A percentile compares a stretch with the other conserved stretches of the same genome.
Evolutionary conservation across 1,139 yeast species (phyloP).

Genomic region (Kazachstania sp.): DNA sequence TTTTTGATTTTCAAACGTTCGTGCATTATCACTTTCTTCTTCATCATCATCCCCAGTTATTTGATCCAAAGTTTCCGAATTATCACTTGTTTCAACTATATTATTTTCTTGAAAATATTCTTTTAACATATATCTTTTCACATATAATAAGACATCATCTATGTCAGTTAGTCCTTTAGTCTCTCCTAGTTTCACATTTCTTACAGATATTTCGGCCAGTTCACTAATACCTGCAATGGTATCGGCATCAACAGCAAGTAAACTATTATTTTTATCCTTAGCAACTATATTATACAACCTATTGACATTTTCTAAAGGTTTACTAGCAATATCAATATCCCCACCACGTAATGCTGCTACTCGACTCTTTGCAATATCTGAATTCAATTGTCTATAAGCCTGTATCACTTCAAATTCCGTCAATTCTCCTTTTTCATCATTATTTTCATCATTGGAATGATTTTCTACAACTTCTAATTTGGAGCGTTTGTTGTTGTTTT

Average conservation of each 20-base stretch:
- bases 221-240: slow-evolving; percentile 38
- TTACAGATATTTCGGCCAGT: slow-evolving; percentile 46
- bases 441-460: not conserved
- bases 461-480: not conserved
- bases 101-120: slow-evolving; percentile 21
- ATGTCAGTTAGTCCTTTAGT: slow-evolving; percentile 42
- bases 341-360: slow-evolving; percentile 37
- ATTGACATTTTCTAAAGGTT: slow-evolving; percentile 33
- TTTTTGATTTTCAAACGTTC: not conserved
- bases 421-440: no score
- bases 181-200: slow-evolving; percentile 49
- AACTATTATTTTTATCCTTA: slow-evolving; percentile 31
- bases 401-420: slow-evolving; percentile 26
- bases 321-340: slow-evolving; percentile 34
- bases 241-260: slow-evolving; percentile 41
- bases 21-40: slow-evolving; percentile 9
- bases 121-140: slow-evolving; percentile 35
- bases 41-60: slow-evolving; percentile 7
- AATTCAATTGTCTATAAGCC: slow-evolving; percentile 30
- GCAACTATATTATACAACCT: slow-evolving; percentile 32
- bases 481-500: not conserved
- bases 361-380: slow-evolving; percentile 32
- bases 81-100: slow-evolving; percentile 6
- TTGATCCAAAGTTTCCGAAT: not conserved
- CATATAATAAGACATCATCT: slow-evolving; percentile 38